Conservation (phyloP, 768 basidiomycete species). For the Cystofilobasidium bisporidii region DNA sequence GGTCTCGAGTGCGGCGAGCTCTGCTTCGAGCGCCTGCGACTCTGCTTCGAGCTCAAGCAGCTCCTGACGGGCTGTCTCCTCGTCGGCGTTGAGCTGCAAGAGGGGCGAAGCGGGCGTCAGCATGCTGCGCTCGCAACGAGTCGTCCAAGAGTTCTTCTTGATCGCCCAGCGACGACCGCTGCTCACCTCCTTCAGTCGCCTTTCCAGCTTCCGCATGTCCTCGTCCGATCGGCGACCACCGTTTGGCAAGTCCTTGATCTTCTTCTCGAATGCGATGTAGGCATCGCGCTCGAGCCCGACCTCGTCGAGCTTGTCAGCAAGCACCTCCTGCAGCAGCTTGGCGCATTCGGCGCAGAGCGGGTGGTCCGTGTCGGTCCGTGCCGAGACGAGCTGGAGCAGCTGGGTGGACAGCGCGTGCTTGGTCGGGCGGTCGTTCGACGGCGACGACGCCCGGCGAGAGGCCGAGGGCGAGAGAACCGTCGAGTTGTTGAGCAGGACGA, state of each 20-base stretch:
- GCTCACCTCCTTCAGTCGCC: slow-evolving; percentile 15
- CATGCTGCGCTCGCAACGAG: no score
- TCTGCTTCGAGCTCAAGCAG: slow-evolving; percentile 8
- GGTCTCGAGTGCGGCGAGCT: slow-evolving; percentile 4
- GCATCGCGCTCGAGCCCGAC: slow-evolving; percentile 84
- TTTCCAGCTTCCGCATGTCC: slow-evolving; percentile 31
- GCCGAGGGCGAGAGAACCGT: slow-evolving; percentile 35
- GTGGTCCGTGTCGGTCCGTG: slow-evolving; percentile 57
- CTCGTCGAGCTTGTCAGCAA: slow-evolving; percentile 76
- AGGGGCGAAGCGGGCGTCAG: no score
- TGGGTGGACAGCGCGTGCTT: slow-evolving; percentile 31
- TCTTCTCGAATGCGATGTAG: slow-evolving; percentile 84
- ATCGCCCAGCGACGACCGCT: not conserved
- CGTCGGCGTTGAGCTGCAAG: not conserved
- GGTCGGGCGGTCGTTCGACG: slow-evolving; percentile 15
- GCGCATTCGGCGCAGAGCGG: slow-evolving; percentile 94
- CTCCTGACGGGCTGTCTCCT: not conserved
- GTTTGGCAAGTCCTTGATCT: slow-evolving; percentile 54
- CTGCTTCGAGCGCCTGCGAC: not conserved
- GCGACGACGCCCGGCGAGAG: slow-evolving; percentile 41
- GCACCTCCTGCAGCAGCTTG: slow-evolving; percentile 60
- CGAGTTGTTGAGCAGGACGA: slow-evolving; percentile 57
- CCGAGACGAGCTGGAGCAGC: slow-evolving; percentile 37
- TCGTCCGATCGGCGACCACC: slow-evolving; percentile 55
- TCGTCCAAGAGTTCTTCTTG: no score